phyloP scores from a whole-genome alignment of 257 asterid genomes.

The Lycium ferocissimum region DNA sequence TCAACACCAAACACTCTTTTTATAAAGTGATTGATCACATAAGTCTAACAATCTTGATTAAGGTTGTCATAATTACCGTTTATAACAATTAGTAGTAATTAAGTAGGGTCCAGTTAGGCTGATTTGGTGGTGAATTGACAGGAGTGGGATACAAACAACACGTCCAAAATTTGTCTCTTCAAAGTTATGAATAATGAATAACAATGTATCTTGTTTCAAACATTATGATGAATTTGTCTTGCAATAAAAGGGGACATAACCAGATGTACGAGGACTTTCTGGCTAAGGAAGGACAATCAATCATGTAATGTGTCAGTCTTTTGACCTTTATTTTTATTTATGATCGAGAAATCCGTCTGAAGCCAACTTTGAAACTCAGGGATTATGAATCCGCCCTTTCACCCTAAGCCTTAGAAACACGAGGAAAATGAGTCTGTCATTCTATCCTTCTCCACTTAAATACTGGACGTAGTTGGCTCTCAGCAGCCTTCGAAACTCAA shows the following conservation, averaged over 20 bases:
- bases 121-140: conserved; percentile 22
- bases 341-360: neutral
- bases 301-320: neutral
- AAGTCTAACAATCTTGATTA: conserved; percentile 26
- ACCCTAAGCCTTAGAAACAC: too few species aligned
- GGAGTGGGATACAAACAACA: conserved; percentile 18
- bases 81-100: neutral
- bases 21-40: conserved; percentile 15
- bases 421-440: too few species aligned
- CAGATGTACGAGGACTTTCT: conserved; percentile 4
- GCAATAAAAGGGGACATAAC: neutral
- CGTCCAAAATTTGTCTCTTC: conserved; percentile 4
- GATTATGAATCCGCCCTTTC: too few species aligned
- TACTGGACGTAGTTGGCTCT: too few species aligned
- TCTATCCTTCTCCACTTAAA: too few species aligned
- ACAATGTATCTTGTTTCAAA: conserved; percentile 11
- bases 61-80: neutral
- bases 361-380: neutral
- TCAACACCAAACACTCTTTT: neutral
- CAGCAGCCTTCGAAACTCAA: too few species aligned
- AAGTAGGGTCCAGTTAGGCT: conserved; percentile 26
- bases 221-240: conserved; percentile 12
- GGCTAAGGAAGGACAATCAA: conserved; percentile 10
- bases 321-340: neutral
- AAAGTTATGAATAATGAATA: neutral